phyloP scores from a whole-genome alignment of 768 basidiomycete genomes.

The Leccinum incarnatum region DNA sequence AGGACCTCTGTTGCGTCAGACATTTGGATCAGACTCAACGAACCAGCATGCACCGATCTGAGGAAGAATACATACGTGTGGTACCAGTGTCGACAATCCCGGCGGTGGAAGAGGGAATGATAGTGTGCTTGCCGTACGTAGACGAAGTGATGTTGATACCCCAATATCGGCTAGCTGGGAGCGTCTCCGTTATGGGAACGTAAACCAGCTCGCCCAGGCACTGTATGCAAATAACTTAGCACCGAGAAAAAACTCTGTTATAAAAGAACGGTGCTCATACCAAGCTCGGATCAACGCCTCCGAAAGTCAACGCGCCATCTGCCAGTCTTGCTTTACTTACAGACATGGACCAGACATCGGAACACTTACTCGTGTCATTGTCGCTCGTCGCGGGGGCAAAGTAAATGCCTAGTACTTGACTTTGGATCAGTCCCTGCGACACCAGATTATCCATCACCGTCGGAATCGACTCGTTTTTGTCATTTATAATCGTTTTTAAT shows the following conservation, averaged over 20 bases:
- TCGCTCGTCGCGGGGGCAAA: neutral
- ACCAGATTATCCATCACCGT: constrained; percentile 24
- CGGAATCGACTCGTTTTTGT: constrained; percentile 9
- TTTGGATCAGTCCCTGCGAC: constrained; percentile 13
- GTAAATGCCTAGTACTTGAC: constrained; percentile 10
- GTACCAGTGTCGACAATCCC: neutral
- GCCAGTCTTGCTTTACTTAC: neutral
- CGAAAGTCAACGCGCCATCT: neutral
- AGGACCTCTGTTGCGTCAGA: neutral
- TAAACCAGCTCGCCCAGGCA: constrained; percentile 19
- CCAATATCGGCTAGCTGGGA: too few relatives aligned
- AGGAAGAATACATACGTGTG: too few relatives aligned
- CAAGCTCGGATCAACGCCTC: neutral
- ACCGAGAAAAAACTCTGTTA: neutral
- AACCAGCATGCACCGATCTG: neutral
- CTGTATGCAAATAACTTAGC: constrained; percentile 1
- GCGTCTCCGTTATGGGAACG: too few relatives aligned
- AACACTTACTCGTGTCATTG: neutral
- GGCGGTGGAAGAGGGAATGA: constrained; percentile 11
- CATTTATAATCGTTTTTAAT: neutral
- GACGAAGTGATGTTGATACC: neutral
- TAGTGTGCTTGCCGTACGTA: constrained; percentile 8
- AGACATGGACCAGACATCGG: neutral
- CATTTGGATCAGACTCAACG: neutral
- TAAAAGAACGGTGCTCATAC: neutral